Conservation (phyloP, 73 alveolate genomes). For the Paraurostyla sp. region DNA sequence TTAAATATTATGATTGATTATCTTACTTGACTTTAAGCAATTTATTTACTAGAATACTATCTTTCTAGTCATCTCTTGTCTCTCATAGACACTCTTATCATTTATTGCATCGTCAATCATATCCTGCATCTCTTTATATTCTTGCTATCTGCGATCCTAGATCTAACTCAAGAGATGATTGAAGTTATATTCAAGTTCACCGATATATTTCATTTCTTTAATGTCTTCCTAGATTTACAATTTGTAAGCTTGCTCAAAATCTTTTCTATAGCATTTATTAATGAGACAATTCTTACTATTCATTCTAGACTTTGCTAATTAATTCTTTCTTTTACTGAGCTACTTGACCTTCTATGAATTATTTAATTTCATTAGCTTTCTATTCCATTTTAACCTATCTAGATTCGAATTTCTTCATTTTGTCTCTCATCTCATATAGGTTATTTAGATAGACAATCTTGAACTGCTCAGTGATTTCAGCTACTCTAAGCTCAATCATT, state of each 20-base stretch:
- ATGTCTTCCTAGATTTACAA: not conserved
- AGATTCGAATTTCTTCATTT: not conserved
- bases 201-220: constrained; percentile 40
- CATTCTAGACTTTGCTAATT: not conserved
- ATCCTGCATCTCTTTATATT: not conserved
- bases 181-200: constrained; percentile 49
- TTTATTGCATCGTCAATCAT: not conserved
- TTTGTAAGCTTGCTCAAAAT: not conserved
- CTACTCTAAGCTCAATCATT: not conserved
- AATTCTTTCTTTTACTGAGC: not conserved
- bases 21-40: not conserved
- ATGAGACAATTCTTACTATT: not conserved
- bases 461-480: constrained; percentile 12
- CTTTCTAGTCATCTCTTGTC: constrained; percentile 35
- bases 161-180: constrained; percentile 1
- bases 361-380: not conserved
- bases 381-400: constrained; percentile 12
- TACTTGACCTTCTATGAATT: not conserved
- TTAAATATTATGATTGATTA: no score
- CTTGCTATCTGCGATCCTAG: not conserved
- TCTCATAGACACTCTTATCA: constrained; percentile 19
- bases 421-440: constrained; percentile 28
- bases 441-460: constrained; percentile 10
- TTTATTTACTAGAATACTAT: not conserved
- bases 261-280: not conserved